phyloP scores from a whole-genome alignment of 768 basidiomycete species.

The Pleurotus djamor region DNA sequence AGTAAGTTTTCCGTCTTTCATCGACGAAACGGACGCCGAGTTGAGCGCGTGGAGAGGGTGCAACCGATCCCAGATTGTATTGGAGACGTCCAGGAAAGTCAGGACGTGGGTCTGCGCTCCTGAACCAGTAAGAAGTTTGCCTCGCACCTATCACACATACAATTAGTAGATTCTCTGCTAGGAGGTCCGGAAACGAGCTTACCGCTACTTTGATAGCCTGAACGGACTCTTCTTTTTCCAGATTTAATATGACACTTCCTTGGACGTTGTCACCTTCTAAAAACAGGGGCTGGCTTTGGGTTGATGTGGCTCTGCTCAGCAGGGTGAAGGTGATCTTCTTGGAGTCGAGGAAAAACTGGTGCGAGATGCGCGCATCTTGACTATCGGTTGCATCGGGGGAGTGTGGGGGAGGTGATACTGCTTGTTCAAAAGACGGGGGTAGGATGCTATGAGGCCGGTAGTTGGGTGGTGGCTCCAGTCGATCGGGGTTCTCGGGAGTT shows the following conservation, averaged over 20 bases:
- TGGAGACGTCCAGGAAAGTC: background rate
- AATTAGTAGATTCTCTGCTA: background rate
- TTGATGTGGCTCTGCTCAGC: background rate
- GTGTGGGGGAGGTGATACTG: background rate
- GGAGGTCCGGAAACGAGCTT: background rate
- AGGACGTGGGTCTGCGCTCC: background rate
- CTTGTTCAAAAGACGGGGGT: background rate
- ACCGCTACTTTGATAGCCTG: background rate
- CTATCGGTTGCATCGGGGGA: background rate
- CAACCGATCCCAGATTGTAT: background rate
- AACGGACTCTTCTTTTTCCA: background rate
- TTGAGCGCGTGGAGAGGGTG: background rate
- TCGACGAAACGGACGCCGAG: background rate
- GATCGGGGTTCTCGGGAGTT: background rate
- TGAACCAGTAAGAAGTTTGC: background rate
- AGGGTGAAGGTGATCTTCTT: background rate
- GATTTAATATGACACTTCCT: background rate
- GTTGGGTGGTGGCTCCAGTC: background rate
- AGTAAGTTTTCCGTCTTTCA: background rate
- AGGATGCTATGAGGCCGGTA: background rate
- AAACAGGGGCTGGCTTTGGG: background rate
- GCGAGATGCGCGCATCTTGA: background rate
- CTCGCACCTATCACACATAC: background rate
- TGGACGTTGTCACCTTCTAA: background rate
- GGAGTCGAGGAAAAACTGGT: background rate